phyloP scores from a whole-genome alignment of 2,329 filamentous ascomycete species.

The Aspergillus unguis region DNA sequence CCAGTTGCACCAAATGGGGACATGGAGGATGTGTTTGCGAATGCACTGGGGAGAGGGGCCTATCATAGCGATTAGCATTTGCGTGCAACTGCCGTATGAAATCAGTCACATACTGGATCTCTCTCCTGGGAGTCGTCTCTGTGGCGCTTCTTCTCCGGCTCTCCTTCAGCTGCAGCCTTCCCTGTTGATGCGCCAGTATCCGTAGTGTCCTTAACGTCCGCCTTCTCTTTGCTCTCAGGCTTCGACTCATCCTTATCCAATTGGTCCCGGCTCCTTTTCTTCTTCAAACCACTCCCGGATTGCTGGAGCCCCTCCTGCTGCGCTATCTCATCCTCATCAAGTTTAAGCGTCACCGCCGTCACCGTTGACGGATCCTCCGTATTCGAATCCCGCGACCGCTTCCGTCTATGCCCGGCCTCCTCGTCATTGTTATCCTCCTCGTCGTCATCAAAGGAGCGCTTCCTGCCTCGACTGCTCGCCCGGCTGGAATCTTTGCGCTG shows the following conservation, averaged over 20 bases:
- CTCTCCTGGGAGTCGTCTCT: slow-evolving; percentile 42
- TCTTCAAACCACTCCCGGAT: slow-evolving; percentile 29
- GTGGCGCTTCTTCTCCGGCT: slow-evolving; percentile 44
- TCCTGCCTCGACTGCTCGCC: slow-evolving; percentile 27
- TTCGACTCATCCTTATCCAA: slow-evolving; percentile 37
- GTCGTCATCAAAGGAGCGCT: slow-evolving; percentile 37
- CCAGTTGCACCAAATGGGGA: slow-evolving; percentile 43
- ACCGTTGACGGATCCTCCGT: slow-evolving; percentile 25
- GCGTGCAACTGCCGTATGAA: not conserved
- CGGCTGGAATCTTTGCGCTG: slow-evolving; percentile 16
- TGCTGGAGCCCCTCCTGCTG: slow-evolving; percentile 24
- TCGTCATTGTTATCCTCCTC: slow-evolving; percentile 27
- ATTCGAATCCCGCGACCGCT: slow-evolving; percentile 43
- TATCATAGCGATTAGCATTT: slow-evolving; percentile 9
- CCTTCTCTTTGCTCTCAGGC: slow-evolving; percentile 14
- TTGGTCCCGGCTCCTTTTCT: slow-evolving; percentile 45
- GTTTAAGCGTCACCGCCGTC: slow-evolving; percentile 3
- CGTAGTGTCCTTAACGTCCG: slow-evolving; percentile 16
- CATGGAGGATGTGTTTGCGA: slow-evolving; percentile 42
- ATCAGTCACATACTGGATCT: slow-evolving; percentile 22
- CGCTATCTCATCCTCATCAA: slow-evolving; percentile 11
- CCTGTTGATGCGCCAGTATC: slow-evolving; percentile 14
- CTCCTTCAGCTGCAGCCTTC: slow-evolving; percentile 24
- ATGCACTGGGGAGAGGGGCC: slow-evolving; percentile 37
- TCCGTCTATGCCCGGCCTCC: slow-evolving; percentile 34